Percentiles rank a stretch among this genome's conserved stretches.
These are phyloP conservation scores for Yamadazyma mexicana DNA, from an alignment of 1,139 yeast species.

Conservation along the genomic window DNA sequence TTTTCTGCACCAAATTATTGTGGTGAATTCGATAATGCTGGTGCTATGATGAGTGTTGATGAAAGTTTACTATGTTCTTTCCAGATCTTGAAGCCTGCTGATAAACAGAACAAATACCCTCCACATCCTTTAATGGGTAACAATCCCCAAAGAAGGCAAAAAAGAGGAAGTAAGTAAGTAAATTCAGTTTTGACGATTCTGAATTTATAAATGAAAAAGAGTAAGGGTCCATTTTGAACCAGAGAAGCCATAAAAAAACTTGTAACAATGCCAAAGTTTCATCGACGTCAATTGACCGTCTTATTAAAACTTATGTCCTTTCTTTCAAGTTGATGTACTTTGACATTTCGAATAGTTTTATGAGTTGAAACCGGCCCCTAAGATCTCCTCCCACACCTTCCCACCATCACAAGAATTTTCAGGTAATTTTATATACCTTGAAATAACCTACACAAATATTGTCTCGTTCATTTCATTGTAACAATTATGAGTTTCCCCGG, in stretches of 20 bases:
- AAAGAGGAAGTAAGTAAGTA: conserved; percentile 57
- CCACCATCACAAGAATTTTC: too few species aligned
- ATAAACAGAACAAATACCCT: conserved; percentile 70
- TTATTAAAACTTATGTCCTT: too few species aligned
- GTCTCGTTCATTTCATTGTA: conserved; percentile 7
- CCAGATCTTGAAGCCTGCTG: conserved; percentile 97
- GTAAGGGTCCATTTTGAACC: too few species aligned
- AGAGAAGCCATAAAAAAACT: too few species aligned
- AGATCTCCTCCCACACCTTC: too few species aligned
- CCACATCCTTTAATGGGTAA: conserved; percentile 56
- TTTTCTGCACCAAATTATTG: conserved; percentile 97
- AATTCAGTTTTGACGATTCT: too few species aligned
- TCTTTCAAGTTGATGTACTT: neutral
- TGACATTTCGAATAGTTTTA: too few species aligned
- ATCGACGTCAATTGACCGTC: too few species aligned
- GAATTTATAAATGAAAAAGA: too few species aligned
- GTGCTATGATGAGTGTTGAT: conserved; percentile 99
- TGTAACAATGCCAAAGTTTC: too few species aligned
- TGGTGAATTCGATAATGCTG: conserved; percentile 98
- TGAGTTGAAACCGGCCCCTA: too few species aligned
- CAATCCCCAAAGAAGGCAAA: conserved; percentile 72
- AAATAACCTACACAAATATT: neutral
- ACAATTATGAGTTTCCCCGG: conserved; percentile 5
- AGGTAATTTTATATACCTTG: too few species aligned
- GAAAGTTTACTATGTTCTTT: conserved; percentile 93